Base-by-base conservation (phyloP, 768 basidiomycete genomes). In the Lactarius hatsudake region DNA sequence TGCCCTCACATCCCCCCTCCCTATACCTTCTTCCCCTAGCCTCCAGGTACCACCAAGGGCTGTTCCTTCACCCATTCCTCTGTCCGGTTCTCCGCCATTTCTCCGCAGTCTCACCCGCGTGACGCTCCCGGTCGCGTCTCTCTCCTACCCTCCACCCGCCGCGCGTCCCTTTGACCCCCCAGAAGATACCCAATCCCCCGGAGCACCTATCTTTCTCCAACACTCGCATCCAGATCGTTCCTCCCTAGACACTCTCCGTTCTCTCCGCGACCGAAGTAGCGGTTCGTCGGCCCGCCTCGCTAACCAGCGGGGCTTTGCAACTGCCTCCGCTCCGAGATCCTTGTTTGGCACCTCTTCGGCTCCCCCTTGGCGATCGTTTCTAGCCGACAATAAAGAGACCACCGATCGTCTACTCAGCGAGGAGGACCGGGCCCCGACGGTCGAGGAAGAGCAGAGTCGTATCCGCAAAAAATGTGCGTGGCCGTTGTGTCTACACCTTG, bases 381-480 rank as follows among this genome's bases (percentile, higher is more conserved):
- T 80, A 59, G 74, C 77, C 23, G 85, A 85, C 32, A 78, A 78
- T 60, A 86, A 82, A 68, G 77, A 78, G 20, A 74, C 77, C 56
- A 77, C 81, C 12, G 79, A 85, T 63, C 64, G 74, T 9, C 77
- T 87, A 40, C 76, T 86, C 34, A 73, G 78, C 26, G 82, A 87
- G 51, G 83, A 85, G 30, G 87, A 89, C 72, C 79, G 81, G 53
- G 79, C 80, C 5, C 81, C 80, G 7, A 81, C 84, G 5, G 75
- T 80, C 7, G 78, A 81, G 64, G 78, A 82, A 69, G 82, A 84
- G 69, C 80, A 79, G 48, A 74, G 77, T 10, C 79, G 81, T 40
- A 76, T 85, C 4, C 70, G 76, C 18, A 82, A 81, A 69, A 91
- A 90, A 76, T 91, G 91, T 90, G 69, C 69, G 84, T 81, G 15